These are phyloP conservation scores for Pyrus betulifolia DNA, from an alignment of 306 rosid species.

Conservation along the genomic window DNA sequence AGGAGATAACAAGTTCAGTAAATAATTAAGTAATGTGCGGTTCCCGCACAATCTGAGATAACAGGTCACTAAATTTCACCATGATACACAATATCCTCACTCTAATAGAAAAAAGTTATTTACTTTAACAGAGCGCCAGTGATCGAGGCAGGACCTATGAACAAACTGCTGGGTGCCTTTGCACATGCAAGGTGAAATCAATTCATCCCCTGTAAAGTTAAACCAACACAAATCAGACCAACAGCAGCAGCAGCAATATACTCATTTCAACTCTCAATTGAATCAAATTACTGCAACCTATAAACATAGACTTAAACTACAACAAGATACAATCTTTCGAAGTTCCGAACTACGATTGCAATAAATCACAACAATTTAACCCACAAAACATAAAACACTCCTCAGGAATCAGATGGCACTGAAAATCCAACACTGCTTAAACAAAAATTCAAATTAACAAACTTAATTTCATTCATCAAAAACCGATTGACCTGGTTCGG, in stretches of 20 bases:
- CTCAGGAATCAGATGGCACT: neutral
- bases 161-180: slow-evolving; percentile 99
- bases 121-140: slow-evolving; percentile 99
- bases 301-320: neutral
- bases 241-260: neutral
- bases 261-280: neutral
- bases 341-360: neutral
- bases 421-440: neutral
- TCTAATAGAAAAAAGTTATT: slow-evolving; percentile 9
- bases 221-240: slow-evolving; percentile 14
- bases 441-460: neutral
- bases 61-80: neutral
- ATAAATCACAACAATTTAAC: no score
- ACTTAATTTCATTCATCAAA: neutral
- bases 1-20: neutral
- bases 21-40: neutral
- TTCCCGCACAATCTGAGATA: neutral
- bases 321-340: neutral
- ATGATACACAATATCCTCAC: neutral
- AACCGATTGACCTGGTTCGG: slow-evolving; percentile 57
- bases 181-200: slow-evolving; percentile 99
- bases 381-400: neutral
- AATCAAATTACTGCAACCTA: neutral
- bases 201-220: slow-evolving; percentile 60
- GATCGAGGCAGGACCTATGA: slow-evolving; percentile 96